Percentiles rank a stretch among this genome's conserved stretches.
Conservation (phyloP, 208 protist genomes). For the Tritrichomonas foetus region DNA sequence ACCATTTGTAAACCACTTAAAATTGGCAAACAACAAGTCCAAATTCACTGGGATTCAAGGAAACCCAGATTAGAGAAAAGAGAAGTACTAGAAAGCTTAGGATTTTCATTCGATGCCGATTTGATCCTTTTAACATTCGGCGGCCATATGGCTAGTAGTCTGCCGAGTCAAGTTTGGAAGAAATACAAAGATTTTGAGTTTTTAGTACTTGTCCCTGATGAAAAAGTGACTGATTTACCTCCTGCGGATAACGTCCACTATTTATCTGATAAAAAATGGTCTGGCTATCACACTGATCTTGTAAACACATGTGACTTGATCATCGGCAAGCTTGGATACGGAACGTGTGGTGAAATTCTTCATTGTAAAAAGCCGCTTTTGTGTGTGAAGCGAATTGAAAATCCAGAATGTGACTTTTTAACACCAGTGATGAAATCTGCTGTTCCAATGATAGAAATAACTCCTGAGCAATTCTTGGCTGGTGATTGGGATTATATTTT, state of each 20-base stretch:
- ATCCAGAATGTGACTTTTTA: neutral
- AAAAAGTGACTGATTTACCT: neutral
- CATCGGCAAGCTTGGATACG: neutral
- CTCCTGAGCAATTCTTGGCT: neutral
- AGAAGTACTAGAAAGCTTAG: neutral
- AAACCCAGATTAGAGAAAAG: neutral
- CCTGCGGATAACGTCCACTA: slow-evolving; percentile 18
- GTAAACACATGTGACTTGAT: neutral
- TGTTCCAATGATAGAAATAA: neutral
- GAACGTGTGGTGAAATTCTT: neutral
- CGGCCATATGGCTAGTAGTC: neutral
- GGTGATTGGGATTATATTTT: neutral
- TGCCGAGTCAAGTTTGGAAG: neutral
- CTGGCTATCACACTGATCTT: neutral
- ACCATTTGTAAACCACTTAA: neutral
- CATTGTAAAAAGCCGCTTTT: slow-evolving; percentile 4
- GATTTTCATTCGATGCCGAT: neutral
- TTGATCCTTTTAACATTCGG: neutral
- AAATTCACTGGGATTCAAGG: neutral
- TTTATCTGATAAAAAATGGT: neutral
- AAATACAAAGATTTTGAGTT: neutral
- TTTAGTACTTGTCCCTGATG: neutral
- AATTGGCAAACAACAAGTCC: neutral
- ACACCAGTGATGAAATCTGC: neutral
- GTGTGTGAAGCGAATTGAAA: neutral